Base-by-base conservation (phyloP, 2,329 filamentous ascomycete genomes). In the Blastomyces parvus region DNA sequence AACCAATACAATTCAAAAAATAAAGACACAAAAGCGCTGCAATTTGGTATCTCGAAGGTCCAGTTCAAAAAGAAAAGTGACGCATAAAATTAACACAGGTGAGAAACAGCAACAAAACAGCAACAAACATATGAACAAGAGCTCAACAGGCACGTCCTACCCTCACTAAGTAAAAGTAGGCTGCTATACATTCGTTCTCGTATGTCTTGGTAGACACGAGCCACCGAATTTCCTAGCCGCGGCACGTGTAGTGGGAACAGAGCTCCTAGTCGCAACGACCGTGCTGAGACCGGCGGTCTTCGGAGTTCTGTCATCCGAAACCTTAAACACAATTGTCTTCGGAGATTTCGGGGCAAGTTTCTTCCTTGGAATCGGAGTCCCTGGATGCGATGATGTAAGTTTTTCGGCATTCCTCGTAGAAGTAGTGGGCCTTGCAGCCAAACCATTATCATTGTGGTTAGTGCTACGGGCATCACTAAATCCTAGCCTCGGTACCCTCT, bases 301-400 rank as follows among this genome's bases (percentile, higher is more conserved):
- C 57, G 57, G 57, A 27, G 38, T 40, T 44, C 38, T 46, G 57
- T 46, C 25, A 25, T 62, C 60, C 33, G 60, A 46, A 62, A 62
- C 40, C 25, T 62, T 62, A 33, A 62, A 55, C n/a, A 57, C 33
- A 60, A 59, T 30, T 2, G 57, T 30, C 48, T 69, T 70, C 5
- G 72, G 74, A 19, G 72, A 71, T 64, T 70, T 75, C 55, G 74
- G 74, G 50, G 69, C 68, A 33, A 76, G 63, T 67, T 74, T 77
- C 50, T 72, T 75, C 50, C 74, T 73, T 25, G 70, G 68, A 30
- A 67, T 68, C 17, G 72, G 69, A 11, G 70, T 73, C 13, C 63
- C 65, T 44, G 59, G 60, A 13, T 65, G 55, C 38, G 65, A 61
- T 30, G 64, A 63, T 19, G 65, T 50, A 59, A 59, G 48, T 17